Evolutionary conservation across 2,329 filamentous ascomycete genomes (phyloP).

Genomic region (Seiridium cupressi): DNA sequence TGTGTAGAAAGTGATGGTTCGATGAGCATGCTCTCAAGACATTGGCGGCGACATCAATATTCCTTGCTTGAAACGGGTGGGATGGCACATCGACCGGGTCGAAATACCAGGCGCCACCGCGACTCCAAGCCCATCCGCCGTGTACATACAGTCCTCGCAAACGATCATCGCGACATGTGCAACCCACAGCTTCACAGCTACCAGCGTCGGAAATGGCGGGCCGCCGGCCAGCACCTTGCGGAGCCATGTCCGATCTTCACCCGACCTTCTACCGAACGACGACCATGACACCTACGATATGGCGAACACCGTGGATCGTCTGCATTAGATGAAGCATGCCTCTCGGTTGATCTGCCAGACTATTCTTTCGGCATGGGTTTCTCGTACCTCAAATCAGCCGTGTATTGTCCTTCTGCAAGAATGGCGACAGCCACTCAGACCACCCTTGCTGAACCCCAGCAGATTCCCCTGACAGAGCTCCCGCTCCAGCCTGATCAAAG

Average conservation of each 20-base stretch:
- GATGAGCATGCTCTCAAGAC: no score
- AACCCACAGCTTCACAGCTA: not conserved
- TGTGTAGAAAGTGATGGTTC: no score
- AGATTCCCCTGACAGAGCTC: not conserved
- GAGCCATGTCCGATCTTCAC: not conserved
- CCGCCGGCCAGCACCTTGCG: not conserved
- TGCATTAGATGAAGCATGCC: no score
- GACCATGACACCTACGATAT: not conserved
- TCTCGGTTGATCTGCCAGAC: no score
- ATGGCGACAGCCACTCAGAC: conserved; percentile 4
- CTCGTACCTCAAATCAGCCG: not conserved
- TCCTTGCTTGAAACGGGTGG: no score
- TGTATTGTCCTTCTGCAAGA: not conserved
- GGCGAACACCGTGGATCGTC: no score
- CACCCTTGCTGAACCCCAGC: conserved; percentile 1
- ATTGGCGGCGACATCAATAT: no score
- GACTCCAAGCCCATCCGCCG: no score
- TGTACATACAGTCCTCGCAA: not conserved
- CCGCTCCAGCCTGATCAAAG: not conserved
- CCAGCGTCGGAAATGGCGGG: not conserved
- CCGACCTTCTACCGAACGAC: conserved; percentile 7
- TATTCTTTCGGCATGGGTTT: no score
- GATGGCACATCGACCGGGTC: no score
- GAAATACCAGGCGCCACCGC: no score
- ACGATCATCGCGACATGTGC: not conserved